Conservation (phyloP, 345 rosid species). For the Gossypium anomalum region DNA sequence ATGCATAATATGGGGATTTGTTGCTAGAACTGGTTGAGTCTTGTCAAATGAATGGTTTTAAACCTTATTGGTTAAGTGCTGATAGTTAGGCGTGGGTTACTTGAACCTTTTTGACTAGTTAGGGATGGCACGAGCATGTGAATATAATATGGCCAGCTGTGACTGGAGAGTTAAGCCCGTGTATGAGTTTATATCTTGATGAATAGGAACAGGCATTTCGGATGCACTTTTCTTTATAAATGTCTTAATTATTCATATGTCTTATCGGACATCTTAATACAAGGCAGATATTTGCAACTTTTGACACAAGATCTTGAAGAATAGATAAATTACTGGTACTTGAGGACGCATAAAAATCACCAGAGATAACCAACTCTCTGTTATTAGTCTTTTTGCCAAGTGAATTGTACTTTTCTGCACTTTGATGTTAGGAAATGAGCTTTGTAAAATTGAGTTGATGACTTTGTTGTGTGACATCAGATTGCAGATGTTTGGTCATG, state of each 20-base stretch:
- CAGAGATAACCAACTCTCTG: neutral
- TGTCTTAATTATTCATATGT: too few species aligned
- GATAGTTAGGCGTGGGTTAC: neutral
- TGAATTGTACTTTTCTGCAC: neutral
- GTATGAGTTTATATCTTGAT: neutral
- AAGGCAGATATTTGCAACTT: neutral
- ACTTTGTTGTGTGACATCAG: conserved; percentile 32
- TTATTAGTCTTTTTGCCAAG: neutral
- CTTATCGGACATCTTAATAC: neutral
- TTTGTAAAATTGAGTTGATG: conserved; percentile 3
- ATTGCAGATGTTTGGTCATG: conserved; percentile 99
- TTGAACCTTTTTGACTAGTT: neutral
- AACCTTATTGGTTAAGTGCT: neutral
- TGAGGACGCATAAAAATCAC: neutral
- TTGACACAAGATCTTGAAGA: neutral
- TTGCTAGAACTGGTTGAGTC: neutral
- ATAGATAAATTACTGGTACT: neutral
- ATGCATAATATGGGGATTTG: neutral
- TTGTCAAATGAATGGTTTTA: neutral
- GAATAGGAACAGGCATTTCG: neutral
- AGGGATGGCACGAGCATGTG: neutral
- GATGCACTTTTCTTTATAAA: neutral
- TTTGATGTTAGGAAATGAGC: neutral
- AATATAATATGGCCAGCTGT: neutral
- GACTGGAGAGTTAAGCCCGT: neutral